Base-by-base conservation (phyloP, 192 early-diverging fungal genomes). In the Rhizoclosmatium sp. region DNA sequence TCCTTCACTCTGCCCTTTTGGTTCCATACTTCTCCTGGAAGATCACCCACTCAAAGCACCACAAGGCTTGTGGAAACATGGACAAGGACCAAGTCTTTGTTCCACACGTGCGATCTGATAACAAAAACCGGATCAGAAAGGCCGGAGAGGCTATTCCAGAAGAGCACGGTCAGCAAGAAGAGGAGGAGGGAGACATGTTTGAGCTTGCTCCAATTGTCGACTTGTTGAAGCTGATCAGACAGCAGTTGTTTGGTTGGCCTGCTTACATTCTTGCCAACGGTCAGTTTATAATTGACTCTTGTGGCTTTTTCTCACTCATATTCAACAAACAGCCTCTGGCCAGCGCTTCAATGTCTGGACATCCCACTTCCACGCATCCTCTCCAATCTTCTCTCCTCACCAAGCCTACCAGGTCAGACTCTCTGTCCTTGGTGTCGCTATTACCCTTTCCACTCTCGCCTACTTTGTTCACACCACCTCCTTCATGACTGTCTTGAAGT, bases 21-120 rank as follows among this genome's bases (percentile, higher is more conserved):
- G 97, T 98, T 46, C 97, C 97, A 23, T 98, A 85, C 81, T 94
- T 93, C 84, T 93, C 97, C 40, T 98, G 97, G 97, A 92, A 93
- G 82, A 91, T 92, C 85, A 89, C 93, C 45, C 97, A 98, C 84
- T 72, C 80, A 49, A 92, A 91, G 81, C 97, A 99, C 88, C 97
- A 99, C 87, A 97, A 97, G 71, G 89, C 89, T 76, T 96, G 93
- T 54, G 92, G 90, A 73, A 92, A 95, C 85, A 90, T 99, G 92
- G 86, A 85, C 61, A 94, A 93, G 82, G 97, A 99, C 82, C 93
- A 97, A 86, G 97, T 99, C 58, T 99, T 97, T 88, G 94, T 97
- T 7, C 96, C 96, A 23, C 84, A 85, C 75, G 92, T 91, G 72
- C 91, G 94, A 77, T 83, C 84, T 68, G 79, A 85, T 71, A 78